Conservation (phyloP, 116 monocot genomes). For the Phalaenopsis hybrid region DNA sequence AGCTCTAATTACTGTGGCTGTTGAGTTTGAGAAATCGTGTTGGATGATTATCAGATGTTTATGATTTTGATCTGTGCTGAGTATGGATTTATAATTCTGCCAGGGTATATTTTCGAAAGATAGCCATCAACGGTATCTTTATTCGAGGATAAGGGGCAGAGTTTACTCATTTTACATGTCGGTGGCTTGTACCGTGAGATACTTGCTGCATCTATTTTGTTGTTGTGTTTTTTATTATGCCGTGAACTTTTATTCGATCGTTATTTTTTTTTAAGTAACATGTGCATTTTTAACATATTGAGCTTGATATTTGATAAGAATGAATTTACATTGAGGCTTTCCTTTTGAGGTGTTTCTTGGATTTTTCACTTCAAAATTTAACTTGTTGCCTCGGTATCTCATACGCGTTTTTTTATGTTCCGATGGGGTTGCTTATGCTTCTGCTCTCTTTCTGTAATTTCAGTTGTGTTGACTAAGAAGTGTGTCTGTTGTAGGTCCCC, state of each 20-base stretch:
- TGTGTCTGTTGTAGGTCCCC: background rate
- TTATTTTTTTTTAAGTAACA: background rate
- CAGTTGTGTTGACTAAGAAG: background rate
- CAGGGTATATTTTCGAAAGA: background rate
- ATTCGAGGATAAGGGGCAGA: background rate
- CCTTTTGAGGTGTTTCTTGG: background rate
- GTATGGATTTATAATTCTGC: background rate
- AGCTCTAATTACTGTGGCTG: background rate
- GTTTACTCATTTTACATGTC: background rate
- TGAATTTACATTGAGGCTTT: background rate
- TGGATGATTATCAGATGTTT: background rate
- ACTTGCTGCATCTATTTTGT: background rate
- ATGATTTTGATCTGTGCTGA: background rate
- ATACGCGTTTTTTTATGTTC: background rate
- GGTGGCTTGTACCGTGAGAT: background rate
- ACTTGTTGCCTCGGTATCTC: background rate
- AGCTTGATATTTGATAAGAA: background rate
- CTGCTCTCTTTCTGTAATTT: background rate
- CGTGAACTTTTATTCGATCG: background rate
- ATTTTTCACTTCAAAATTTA: background rate
- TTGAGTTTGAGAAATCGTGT: background rate
- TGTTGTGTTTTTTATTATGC: background rate
- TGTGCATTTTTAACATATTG: background rate
- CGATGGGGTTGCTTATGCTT: background rate
- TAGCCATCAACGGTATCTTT: background rate